A percentile compares a stretch with the other conserved stretches of the same genome.
Conservation (phyloP, 2,329 filamentous ascomycete genomes). For the Gliomastix tumulicola region DNA sequence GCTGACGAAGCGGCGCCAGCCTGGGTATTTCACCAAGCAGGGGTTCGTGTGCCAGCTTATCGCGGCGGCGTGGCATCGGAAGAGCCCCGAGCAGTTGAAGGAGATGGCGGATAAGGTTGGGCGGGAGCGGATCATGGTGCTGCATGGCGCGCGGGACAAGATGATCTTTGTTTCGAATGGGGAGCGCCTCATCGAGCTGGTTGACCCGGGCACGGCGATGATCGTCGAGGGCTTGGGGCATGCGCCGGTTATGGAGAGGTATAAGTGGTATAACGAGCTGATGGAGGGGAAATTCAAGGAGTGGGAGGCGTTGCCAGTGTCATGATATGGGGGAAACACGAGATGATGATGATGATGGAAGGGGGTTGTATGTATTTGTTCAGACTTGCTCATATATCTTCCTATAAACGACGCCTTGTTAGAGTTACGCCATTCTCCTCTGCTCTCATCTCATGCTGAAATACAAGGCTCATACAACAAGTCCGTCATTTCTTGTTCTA, state of each 20-base stretch:
- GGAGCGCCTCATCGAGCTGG: slow-evolving; percentile 55
- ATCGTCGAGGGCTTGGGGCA: slow-evolving; percentile 71
- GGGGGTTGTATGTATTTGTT: too few relatives aligned
- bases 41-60: slow-evolving; percentile 73
- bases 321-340: too few relatives aligned
- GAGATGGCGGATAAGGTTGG: slow-evolving; percentile 63
- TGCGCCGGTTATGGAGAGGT: slow-evolving; percentile 65
- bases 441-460: too few relatives aligned
- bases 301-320: slow-evolving; percentile 14
- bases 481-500: background rate
- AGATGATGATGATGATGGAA: too few relatives aligned
- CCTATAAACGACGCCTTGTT: too few relatives aligned
- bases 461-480: too few relatives aligned
- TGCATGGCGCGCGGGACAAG: slow-evolving; percentile 70
- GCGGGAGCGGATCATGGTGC: slow-evolving; percentile 64
- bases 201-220: slow-evolving; percentile 54
- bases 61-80: slow-evolving; percentile 75
- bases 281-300: slow-evolving; percentile 50
- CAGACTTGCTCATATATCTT: too few relatives aligned
- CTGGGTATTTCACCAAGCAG: slow-evolving; percentile 50
- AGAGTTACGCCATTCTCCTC: too few relatives aligned
- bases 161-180: slow-evolving; percentile 73
- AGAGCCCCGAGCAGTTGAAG: slow-evolving; percentile 57
- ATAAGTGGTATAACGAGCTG: slow-evolving; percentile 59
- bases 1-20: slow-evolving; percentile 60